Evolutionary conservation across 2,329 filamentous ascomycete species (phyloP), one percentile per base, ranked within the genome.

Genomic region (Clarireedia hainanense): DNA sequence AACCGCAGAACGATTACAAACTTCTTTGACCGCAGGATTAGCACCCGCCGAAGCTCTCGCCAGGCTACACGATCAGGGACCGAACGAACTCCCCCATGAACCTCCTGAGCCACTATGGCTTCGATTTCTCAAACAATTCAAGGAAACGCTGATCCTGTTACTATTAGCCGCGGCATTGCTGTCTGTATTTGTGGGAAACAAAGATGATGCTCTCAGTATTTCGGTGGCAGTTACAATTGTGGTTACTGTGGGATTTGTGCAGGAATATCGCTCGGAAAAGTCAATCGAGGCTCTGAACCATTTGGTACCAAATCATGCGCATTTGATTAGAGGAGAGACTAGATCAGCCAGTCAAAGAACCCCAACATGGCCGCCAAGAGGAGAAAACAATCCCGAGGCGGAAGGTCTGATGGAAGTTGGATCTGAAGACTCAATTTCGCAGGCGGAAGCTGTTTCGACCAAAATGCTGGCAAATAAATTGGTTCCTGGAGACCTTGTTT

Each of bases 231-330:
- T 99, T 23, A 96, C 91, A 26, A 99, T 99, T 64, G 94, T 99
- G 5, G 91, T 99, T 24, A 88, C 87, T 0, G 94, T 99, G 43
- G 94, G 92, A 2, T 99, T 99, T 65, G 84, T 97, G 52, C 94
- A 99, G 70, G 94, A 99, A 73, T 99, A 99, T 71, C 81, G 94
- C 57, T 97, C 94, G 6, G 94, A 99, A 70, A 95, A 99, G 72
- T 97, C 92, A 2, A 84, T 99, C 62, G 94, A 99, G 72, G 94
- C 94, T 20, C 76, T 99, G 63, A 96, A 88, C 68, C 89, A 94
- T 65, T 76, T 99, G 26, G 92, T 99, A 0, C 95, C 94, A 27
- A 95, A 97, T 70, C 90, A 91, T 69, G 94, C 95, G 30, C 91
- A 99, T 73, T 77, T 97, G n/a, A 89, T 99, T 58, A 85, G 95